Evolutionary conservation across 2,329 filamentous ascomycete genomes (phyloP).

Genomic region (Claviceps maximensis): DNA sequence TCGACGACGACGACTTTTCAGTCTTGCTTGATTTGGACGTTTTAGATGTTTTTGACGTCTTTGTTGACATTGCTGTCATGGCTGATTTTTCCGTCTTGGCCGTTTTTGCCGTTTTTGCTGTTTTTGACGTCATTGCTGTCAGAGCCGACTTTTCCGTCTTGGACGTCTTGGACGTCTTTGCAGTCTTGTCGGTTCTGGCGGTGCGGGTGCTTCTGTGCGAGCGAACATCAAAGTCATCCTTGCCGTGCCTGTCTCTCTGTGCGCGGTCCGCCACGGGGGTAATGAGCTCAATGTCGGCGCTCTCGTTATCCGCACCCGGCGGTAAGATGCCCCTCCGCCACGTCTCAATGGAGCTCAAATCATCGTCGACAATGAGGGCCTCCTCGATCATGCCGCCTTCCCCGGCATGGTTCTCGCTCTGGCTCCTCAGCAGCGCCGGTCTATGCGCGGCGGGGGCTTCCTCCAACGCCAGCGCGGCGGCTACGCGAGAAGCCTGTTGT

Average conservation of each 20-base stretch:
- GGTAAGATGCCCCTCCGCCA: slow-evolving; percentile 45
- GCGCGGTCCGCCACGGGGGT: slow-evolving; percentile 40
- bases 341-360: slow-evolving; percentile 43
- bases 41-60: slow-evolving; percentile 6
- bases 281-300: slow-evolving; percentile 42
- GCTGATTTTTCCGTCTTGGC: slow-evolving; percentile 5
- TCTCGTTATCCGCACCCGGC: slow-evolving; percentile 29
- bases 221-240: slow-evolving; percentile 27
- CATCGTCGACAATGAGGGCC: slow-evolving; percentile 43
- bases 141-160: slow-evolving; percentile 11
- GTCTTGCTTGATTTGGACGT: slow-evolving; percentile 11
- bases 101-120: slow-evolving; percentile 12
- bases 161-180: slow-evolving; percentile 15
- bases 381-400: slow-evolving; percentile 31
- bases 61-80: slow-evolving; percentile 13
- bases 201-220: slow-evolving; percentile 22
- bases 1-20: slow-evolving; percentile 6
- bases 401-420: slow-evolving; percentile 18
- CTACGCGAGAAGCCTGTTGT: slow-evolving; percentile 18
- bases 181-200: slow-evolving; percentile 13
- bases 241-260: slow-evolving; percentile 20
- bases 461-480: slow-evolving; percentile 18
- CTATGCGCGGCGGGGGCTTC: slow-evolving; percentile 10
- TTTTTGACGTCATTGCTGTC: slow-evolving; percentile 12
- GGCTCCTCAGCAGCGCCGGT: slow-evolving; percentile 15